A percentile compares a stretch with the other conserved stretches of the same genome.
Conservation (phyloP, 257 asterid species). For the Agastache rugosa region DNA sequence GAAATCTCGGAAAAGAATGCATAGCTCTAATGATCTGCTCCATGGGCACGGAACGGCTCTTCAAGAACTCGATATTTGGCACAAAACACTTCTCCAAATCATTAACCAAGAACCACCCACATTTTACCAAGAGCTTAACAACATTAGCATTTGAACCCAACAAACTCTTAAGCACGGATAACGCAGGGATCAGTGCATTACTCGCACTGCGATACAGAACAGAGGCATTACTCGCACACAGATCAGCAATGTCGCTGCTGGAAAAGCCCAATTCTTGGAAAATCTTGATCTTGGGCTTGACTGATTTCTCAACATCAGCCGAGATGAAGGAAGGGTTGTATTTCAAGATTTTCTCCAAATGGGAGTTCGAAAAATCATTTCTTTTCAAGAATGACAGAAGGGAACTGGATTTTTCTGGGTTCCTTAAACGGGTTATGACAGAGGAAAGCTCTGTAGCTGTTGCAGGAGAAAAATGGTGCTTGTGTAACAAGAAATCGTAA, state of each 20-base stretch:
- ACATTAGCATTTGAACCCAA: slow-evolving; percentile 37
- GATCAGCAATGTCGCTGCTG: no score
- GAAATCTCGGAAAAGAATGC: slow-evolving; percentile 38
- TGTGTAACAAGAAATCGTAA: slow-evolving; percentile 24
- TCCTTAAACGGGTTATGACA: slow-evolving; percentile 20
- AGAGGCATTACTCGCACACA: slow-evolving; percentile 33
- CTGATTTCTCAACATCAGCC: slow-evolving; percentile 33
- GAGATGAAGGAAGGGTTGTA: slow-evolving; percentile 30
- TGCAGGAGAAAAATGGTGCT: slow-evolving; percentile 41
- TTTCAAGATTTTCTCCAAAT: slow-evolving; percentile 42
- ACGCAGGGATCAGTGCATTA: slow-evolving; percentile 32
- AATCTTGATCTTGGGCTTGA: slow-evolving; percentile 15
- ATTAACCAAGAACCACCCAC: slow-evolving; percentile 35
- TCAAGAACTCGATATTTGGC: slow-evolving; percentile 46
- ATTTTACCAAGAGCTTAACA: slow-evolving; percentile 32
- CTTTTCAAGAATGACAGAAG: slow-evolving; percentile 38
- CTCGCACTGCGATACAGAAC: slow-evolving; percentile 34
- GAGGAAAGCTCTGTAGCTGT: slow-evolving; percentile 34
- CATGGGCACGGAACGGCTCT: slow-evolving; percentile 33
- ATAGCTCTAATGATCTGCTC: slow-evolving; percentile 21
- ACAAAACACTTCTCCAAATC: slow-evolving; percentile 42
- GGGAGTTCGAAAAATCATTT: slow-evolving; percentile 42
- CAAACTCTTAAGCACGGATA: slow-evolving; percentile 36
- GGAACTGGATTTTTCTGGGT: slow-evolving; percentile 27
- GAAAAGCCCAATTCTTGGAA: no score